These are phyloP conservation scores for Phialophora chinensis DNA, from an alignment of 2,329 filamentous ascomycete genomes.

Conservation along the genomic window DNA sequence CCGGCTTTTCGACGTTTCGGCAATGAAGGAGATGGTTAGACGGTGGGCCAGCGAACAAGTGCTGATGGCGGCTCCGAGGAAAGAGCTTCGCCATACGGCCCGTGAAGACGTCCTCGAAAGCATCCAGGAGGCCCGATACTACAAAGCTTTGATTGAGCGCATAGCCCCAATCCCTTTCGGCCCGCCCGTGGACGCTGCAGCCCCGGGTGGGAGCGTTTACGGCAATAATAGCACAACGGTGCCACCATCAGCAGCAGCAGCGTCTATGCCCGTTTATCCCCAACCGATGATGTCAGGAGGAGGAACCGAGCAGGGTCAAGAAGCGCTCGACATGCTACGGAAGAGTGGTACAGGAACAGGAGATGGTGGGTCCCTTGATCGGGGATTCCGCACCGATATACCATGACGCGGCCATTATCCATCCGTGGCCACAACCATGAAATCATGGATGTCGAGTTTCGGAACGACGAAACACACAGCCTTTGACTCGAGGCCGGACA, in stretches of 20 bases:
- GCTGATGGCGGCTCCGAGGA: conserved; percentile 68
- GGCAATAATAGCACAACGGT: neutral
- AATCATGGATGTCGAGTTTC: too few relatives aligned
- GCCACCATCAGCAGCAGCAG: neutral
- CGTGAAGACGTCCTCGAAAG: conserved; percentile 92
- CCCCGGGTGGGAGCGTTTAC: neutral
- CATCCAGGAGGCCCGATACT: conserved; percentile 88
- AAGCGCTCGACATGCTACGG: conserved; percentile 10
- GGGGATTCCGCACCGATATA: conserved; percentile 23
- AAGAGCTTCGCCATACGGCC: conserved; percentile 80
- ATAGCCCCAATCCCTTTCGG: neutral
- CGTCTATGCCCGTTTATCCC: neutral
- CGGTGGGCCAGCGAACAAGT: conserved; percentile 75
- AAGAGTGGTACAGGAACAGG: conserved; percentile 6
- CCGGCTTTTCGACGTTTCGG: conserved; percentile 88
- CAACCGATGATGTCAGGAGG: neutral
- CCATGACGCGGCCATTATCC: conserved; percentile 1
- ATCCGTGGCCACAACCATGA: neutral
- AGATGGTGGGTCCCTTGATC: conserved; percentile 8
- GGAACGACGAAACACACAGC: too few relatives aligned
- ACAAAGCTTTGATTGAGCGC: conserved; percentile 63
- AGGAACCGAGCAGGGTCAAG: conserved; percentile 18
- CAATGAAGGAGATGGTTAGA: conserved; percentile 85
- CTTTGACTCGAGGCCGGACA: too few relatives aligned
- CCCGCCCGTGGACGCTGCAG: neutral